Percentiles rank a stretch among this genome's conserved stretches.
These are phyloP conservation scores for Maudiozyma serrabonitensis DNA, from an alignment of 805 yeast genomes.

Conservation along the genomic window DNA sequence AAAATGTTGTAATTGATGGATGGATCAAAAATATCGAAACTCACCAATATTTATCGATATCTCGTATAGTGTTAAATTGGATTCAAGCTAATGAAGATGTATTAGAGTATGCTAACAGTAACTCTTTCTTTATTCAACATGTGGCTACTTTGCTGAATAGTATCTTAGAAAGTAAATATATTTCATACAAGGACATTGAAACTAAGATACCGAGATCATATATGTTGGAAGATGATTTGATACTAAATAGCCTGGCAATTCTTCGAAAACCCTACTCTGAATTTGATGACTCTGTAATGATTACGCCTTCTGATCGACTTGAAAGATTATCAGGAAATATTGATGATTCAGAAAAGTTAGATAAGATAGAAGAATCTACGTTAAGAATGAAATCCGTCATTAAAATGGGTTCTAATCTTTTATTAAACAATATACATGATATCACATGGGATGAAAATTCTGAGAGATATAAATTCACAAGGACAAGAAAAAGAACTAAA, in stretches of 20 bases:
- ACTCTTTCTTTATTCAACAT: constrained; percentile 25
- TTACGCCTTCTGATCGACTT: constrained; percentile 8
- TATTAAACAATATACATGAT: background rate
- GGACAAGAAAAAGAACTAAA: background rate
- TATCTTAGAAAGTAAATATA: constrained; percentile 12
- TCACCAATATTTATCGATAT: constrained; percentile 26
- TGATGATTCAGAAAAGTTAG: background rate
- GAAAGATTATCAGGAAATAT: constrained; percentile 7
- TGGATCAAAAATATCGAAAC: constrained; percentile 18
- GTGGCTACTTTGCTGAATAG: constrained; percentile 26
- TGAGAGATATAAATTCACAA: background rate
- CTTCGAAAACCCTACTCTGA: constrained; percentile 47
- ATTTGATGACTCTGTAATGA: constrained; percentile 39
- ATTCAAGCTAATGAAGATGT: constrained; percentile 40
- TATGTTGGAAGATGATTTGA: constrained; percentile 56
- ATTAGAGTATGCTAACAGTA: constrained; percentile 28
- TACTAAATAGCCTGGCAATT: constrained; percentile 49
- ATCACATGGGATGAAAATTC: background rate
- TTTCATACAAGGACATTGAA: constrained; percentile 29
- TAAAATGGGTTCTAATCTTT: background rate
- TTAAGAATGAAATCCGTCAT: background rate
- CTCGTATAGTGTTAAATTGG: constrained; percentile 51
- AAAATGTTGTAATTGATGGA: constrained; percentile 23
- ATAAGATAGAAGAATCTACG: background rate
- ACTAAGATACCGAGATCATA: constrained; percentile 41